Percentiles rank a stretch among this genome's conserved stretches.
Evolutionary conservation across 768 basidiomycete species (phyloP).

Genomic region (Russula compacta): DNA sequence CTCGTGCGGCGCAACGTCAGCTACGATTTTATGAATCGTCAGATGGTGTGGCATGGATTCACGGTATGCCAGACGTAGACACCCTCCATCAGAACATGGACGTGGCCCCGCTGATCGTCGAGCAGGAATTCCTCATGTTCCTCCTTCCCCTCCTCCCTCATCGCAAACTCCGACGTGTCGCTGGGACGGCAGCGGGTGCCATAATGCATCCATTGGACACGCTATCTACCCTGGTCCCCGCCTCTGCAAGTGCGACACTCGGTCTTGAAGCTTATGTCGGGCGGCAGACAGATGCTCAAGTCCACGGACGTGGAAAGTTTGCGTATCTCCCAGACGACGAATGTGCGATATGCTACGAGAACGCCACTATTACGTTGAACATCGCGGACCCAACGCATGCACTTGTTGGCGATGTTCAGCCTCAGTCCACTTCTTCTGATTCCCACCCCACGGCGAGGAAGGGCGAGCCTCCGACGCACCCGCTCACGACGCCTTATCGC

Average conservation of each 20-base stretch:
- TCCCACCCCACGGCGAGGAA: conserved; percentile 25
- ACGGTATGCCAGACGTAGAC: conserved; percentile 50
- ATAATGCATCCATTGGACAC: conserved; percentile 25
- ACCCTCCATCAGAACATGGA: not conserved
- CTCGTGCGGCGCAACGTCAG: conserved; percentile 77
- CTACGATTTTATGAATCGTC: conserved; percentile 99
- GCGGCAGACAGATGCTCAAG: not conserved
- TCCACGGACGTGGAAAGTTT: conserved; percentile 46
- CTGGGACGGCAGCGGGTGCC: conserved; percentile 26
- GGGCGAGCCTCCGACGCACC: conserved; percentile 44
- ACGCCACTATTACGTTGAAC: conserved; percentile 53
- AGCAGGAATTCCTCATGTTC: conserved; percentile 91
- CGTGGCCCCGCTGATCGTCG: not conserved
- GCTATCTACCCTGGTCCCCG: conserved; percentile 27
- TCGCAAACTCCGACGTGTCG: conserved; percentile 49
- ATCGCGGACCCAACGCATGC: conserved; percentile 43
- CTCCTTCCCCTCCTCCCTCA: conserved; percentile 77
- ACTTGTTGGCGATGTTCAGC: conserved; percentile 24
- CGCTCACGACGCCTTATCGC: conserved; percentile 74
- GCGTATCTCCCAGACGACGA: conserved; percentile 60
- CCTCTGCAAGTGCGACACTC: conserved; percentile 26
- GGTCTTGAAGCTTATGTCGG: conserved; percentile 2
- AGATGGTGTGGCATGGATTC: conserved; percentile 99
- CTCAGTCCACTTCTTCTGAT: conserved; percentile 15
- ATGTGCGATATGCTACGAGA: conserved; percentile 87